A percentile compares a stretch with the other conserved stretches of the same genome.
phyloP scores from a whole-genome alignment of 208 protist genomes.

The Phytomonas sp. region DNA sequence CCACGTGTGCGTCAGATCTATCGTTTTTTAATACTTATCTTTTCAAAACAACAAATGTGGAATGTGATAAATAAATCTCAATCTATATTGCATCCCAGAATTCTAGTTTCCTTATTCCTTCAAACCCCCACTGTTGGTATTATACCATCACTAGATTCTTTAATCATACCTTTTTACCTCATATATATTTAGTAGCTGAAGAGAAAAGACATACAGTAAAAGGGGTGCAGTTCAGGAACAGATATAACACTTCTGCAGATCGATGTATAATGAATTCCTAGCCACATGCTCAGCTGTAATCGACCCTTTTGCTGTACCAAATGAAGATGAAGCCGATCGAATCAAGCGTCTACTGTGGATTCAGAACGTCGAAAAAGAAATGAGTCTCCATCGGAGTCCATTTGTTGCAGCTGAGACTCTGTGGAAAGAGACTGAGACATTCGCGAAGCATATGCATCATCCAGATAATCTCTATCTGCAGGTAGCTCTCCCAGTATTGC shows the following conservation, averaged over 20 bases:
- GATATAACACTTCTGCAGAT: constrained; percentile 33
- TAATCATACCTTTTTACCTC: not conserved
- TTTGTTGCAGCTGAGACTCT: constrained; percentile 81
- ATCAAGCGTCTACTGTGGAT: constrained; percentile 52
- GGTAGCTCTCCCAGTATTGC: constrained; percentile 59
- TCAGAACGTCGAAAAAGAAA: constrained; percentile 42
- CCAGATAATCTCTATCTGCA: constrained; percentile 60
- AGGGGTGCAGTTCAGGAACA: constrained; percentile 1
- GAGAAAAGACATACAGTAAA: not conserved
- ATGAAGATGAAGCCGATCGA: constrained; percentile 26
- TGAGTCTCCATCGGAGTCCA: constrained; percentile 57
- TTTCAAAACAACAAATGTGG: not conserved
- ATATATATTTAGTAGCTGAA: not conserved
- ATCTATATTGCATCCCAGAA: not conserved
- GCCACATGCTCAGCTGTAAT: constrained; percentile 33
- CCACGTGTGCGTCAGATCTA: not conserved
- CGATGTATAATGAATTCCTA: not conserved
- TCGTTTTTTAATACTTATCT: not conserved
- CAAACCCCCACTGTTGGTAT: not conserved
- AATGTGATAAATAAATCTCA: not conserved
- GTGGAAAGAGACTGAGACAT: constrained; percentile 47
- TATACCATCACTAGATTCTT: not conserved
- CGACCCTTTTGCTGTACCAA: constrained; percentile 53
- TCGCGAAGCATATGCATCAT: constrained; percentile 20
- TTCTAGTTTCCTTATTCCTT: not conserved